Conservation (phyloP, 2,329 filamentous ascomycete species). For the Penicillium sp. region DNA sequence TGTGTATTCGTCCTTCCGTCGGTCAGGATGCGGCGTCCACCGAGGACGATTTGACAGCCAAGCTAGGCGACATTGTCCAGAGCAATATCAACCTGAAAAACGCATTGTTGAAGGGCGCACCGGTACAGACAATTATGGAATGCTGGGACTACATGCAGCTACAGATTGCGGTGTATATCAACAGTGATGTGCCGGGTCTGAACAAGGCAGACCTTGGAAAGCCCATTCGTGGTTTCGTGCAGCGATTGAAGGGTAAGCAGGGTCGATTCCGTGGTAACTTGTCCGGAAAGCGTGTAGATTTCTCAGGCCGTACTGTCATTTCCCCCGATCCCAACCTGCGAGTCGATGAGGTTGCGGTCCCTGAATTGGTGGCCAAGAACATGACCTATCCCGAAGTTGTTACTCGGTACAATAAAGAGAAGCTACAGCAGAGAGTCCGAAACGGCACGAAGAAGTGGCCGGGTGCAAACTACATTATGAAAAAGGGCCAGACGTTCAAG, state of each 20-base stretch:
- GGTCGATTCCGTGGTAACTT: slow-evolving; percentile 93
- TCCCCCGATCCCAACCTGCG: slow-evolving; percentile 90
- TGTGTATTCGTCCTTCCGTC: slow-evolving; percentile 88
- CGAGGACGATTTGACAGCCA: slow-evolving; percentile 92
- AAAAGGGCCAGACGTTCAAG: slow-evolving; percentile 63
- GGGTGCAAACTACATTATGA: slow-evolving; percentile 74
- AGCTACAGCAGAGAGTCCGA: slow-evolving; percentile 62
- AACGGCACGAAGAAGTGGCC: slow-evolving; percentile 75
- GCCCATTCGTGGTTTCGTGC: slow-evolving; percentile 84
- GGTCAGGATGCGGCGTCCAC: slow-evolving; percentile 87
- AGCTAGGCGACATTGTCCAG: slow-evolving; percentile 91
- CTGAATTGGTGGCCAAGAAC: slow-evolving; percentile 84
- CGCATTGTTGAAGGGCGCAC: slow-evolving; percentile 71
- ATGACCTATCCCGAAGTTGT: slow-evolving; percentile 90
- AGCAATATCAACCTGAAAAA: slow-evolving; percentile 80
- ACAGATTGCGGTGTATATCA: slow-evolving; percentile 95
- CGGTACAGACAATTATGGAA: slow-evolving; percentile 85
- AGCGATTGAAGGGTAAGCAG: slow-evolving; percentile 92
- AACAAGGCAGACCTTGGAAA: slow-evolving; percentile 80
- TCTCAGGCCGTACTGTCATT: slow-evolving; percentile 94
- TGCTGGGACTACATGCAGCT: slow-evolving; percentile 96
- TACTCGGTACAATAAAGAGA: slow-evolving; percentile 73
- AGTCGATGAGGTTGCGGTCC: slow-evolving; percentile 88
- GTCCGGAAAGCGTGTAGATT: slow-evolving; percentile 96
- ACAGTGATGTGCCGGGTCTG: slow-evolving; percentile 86